Evolutionary conservation across 306 rosid genomes (phyloP).

Genomic region (Cucurbita argyrosperma): DNA sequence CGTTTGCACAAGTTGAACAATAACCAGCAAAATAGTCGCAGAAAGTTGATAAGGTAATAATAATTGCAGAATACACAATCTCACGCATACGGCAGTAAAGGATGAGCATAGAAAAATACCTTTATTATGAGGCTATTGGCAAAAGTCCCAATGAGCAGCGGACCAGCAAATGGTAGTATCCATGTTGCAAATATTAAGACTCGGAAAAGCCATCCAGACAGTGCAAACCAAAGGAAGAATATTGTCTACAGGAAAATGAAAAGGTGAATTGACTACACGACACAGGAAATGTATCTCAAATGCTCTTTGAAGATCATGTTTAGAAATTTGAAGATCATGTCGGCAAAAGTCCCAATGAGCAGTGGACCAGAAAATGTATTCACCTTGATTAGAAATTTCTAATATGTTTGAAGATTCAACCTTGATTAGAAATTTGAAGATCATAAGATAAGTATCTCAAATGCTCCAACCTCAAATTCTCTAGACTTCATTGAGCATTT

Average conservation of each 20-base stretch:
- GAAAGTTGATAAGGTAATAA: background rate
- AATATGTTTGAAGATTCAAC: no score
- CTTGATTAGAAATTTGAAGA: no score
- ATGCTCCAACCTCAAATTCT: background rate
- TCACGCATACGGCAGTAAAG: background rate
- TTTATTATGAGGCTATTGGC: constrained; percentile 69
- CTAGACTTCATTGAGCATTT: background rate
- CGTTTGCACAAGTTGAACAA: background rate
- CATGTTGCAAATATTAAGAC: constrained; percentile 53
- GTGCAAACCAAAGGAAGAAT: constrained; percentile 88
- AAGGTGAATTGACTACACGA: background rate
- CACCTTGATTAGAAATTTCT: no score
- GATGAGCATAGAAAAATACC: constrained; percentile 30
- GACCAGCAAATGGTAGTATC: constrained; percentile 93
- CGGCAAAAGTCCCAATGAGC: no score
- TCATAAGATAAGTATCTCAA: background rate
- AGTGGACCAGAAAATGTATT: no score
- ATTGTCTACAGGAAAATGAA: constrained; percentile 45
- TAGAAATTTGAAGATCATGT: no score
- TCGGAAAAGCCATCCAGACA: constrained; percentile 97
- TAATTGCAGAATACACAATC: background rate
- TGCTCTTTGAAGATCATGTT: no score
- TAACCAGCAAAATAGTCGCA: background rate
- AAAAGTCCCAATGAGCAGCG: constrained; percentile 72
- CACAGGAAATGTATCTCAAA: background rate